A percentile compares a stretch with the other conserved stretches of the same genome.
phyloP scores from a whole-genome alignment of 1,284 basidiomycete genomes.

The Laetiporus sulphureus region DNA sequence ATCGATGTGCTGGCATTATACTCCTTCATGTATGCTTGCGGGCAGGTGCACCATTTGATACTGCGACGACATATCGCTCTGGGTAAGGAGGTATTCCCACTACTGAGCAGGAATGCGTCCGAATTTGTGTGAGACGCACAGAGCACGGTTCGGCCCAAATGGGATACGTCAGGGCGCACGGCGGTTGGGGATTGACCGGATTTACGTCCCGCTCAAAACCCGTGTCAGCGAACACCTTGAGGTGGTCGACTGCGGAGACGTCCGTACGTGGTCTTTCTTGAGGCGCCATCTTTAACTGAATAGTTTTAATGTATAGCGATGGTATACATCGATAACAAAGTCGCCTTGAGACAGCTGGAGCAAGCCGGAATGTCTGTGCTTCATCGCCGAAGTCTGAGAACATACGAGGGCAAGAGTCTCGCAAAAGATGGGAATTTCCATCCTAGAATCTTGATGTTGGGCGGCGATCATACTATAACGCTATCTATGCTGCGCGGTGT shows the following conservation, averaged over 20 bases:
- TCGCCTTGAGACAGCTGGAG: slow-evolving; percentile 28
- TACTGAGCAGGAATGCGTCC: no score
- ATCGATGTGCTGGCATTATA: background rate
- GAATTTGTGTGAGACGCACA: no score
- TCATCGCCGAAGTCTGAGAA: slow-evolving; percentile 14
- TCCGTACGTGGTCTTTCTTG: slow-evolving; percentile 20
- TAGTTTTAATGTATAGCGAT: slow-evolving; percentile 19
- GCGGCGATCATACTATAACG: slow-evolving; percentile 36
- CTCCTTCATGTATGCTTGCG: background rate
- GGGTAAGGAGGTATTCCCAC: slow-evolving; percentile 17
- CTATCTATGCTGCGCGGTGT: slow-evolving; percentile 32
- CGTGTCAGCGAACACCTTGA: slow-evolving; percentile 24
- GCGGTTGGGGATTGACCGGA: slow-evolving; percentile 21
- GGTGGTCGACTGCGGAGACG: slow-evolving; percentile 31
- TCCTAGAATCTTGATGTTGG: slow-evolving; percentile 31
- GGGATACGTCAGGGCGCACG: slow-evolving; percentile 31
- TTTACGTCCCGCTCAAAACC: slow-evolving; percentile 25
- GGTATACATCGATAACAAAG: slow-evolving; percentile 28
- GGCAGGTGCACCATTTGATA: slow-evolving; percentile 28
- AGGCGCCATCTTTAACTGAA: no score
- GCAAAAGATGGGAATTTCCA: slow-evolving; percentile 30
- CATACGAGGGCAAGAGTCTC: slow-evolving; percentile 19
- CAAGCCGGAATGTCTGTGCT: slow-evolving; percentile 23
- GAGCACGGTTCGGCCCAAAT: slow-evolving; percentile 30
- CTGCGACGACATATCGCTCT: slow-evolving; percentile 27